Base-by-base conservation (phyloP, 306 rosid genomes). In the Pyrus betulifolia region DNA sequence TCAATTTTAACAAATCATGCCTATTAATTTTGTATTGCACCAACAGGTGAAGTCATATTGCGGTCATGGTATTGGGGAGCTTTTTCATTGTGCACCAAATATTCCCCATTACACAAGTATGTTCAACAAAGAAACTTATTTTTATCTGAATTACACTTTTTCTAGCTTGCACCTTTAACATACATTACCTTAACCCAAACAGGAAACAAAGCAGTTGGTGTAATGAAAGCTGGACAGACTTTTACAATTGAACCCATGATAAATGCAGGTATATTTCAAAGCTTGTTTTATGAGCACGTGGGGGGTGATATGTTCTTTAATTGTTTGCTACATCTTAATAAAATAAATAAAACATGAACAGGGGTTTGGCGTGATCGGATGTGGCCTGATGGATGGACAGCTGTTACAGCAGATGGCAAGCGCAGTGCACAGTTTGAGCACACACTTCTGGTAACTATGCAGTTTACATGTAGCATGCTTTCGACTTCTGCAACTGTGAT, bases 341-440 rank as follows among this genome's bases (percentile, higher is more conserved):
- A 79, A 70, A 31, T 68, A 35, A 62, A 44, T 11, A 40, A 40
- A 74, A 62, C 75, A 72, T 71, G 30, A 8, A 40, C 68, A 92
- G 97, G 98, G 46, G 86, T 87, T 65, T 95, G 97, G 98, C 96
- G 96, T 52, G 98, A 95, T 83, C 85, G 91, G 22, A 85, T 90
- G 98, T 95, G 97, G 98, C 98, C 97, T 2, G 98, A 95, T 81
- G 97, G 97, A 64, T 95, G 97, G 98, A 92, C 98, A 66, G 89
- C 35, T 58, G 96, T 89, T 60, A 89, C 93, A 1, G 90, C 90
- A 8, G 97, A 95, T 68, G 99, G 97, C 45, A 89, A 88, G 85
- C 83, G 93, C 80, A 95, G 99, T 84, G 99, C 99, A 83, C 97
- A 95, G 81, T 95, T 95, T 79, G 99, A 95, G 73, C 99, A 95